These are phyloP conservation scores for Starmerella sirachaensis DNA, from an alignment of 805 yeast species.

Conservation along the genomic window DNA sequence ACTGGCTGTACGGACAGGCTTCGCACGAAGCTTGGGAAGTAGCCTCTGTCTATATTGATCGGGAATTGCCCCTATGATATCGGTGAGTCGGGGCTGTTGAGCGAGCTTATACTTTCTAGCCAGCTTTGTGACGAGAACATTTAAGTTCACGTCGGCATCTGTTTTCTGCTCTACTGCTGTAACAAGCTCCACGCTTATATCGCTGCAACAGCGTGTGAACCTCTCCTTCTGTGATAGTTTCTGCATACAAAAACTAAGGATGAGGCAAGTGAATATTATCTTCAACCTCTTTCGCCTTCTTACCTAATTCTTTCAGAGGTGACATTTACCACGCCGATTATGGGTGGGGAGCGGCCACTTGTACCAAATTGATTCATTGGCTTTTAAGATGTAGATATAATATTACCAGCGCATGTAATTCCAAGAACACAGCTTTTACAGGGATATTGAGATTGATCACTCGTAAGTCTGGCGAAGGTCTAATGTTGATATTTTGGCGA, in stretches of 20 bases:
- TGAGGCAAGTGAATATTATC: no score
- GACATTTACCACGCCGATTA: no score
- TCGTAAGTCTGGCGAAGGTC: no score
- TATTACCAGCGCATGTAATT: no score
- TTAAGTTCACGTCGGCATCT: slow-evolving; percentile 64
- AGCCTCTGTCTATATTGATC: slow-evolving; percentile 87
- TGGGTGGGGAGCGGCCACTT: no score
- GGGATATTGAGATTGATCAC: no score
- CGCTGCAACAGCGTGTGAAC: slow-evolving; percentile 84
- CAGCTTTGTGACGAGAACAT: slow-evolving; percentile 72
- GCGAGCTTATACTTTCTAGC: slow-evolving; percentile 86
- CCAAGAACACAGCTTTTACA: no score
- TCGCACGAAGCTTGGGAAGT: slow-evolving; percentile 90
- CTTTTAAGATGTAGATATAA: no score
- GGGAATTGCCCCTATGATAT: slow-evolving; percentile 87
- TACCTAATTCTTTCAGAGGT: slow-evolving; percentile 5
- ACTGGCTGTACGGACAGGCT: slow-evolving; percentile 95
- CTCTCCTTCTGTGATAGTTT: slow-evolving; percentile 49
- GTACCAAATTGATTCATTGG: no score
- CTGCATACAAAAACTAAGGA: not conserved
- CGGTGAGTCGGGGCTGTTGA: slow-evolving; percentile 88
- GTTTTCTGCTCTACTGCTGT: slow-evolving; percentile 53
- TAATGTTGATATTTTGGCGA: no score
- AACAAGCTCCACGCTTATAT: slow-evolving; percentile 75
- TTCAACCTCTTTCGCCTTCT: no score